phyloP scores from a whole-genome alignment of 1,139 yeast genomes.

The Pichia cactophila region DNA sequence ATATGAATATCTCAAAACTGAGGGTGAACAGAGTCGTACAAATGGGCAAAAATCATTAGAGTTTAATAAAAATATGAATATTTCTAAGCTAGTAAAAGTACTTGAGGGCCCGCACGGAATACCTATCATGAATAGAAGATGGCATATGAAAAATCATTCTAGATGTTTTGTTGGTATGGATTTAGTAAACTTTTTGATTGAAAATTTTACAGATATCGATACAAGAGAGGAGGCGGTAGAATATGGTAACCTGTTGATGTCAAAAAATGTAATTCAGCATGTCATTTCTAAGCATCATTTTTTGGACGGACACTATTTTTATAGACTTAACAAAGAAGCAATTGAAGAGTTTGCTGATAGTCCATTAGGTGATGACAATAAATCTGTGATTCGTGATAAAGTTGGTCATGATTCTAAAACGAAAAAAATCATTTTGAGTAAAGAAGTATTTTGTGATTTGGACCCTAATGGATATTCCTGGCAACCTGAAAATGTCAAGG shows the following conservation, averaged over 20 bases:
- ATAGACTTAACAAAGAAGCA: slow-evolving; percentile 53
- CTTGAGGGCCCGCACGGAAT: slow-evolving; percentile 57
- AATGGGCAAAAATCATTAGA: slow-evolving; percentile 27
- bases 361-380: not conserved
- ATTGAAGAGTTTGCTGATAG: slow-evolving; percentile 4
- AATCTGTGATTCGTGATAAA: not conserved
- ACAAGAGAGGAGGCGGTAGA: slow-evolving; percentile 75
- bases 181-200: slow-evolving; percentile 76
- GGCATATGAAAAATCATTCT: slow-evolving; percentile 82
- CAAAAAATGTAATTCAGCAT: slow-evolving; percentile 63
- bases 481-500: slow-evolving; percentile 69
- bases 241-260: slow-evolving; percentile 74
- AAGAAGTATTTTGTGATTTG: slow-evolving; percentile 61
- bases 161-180: slow-evolving; percentile 83
- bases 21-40: slow-evolving; percentile 23
- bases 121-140: slow-evolving; percentile 65
- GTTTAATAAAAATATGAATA: slow-evolving; percentile 34
- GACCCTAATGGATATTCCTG: slow-evolving; percentile 69
- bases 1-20: slow-evolving; percentile 49
- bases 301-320: slow-evolving; percentile 88
- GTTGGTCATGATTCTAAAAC: not conserved
- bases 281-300: slow-evolving; percentile 80
- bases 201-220: slow-evolving; percentile 69
- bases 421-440: slow-evolving; percentile 41
- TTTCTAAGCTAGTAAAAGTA: slow-evolving; percentile 52